Conservation (phyloP, 73 alveolate species). For the Durusdinium trenchii region DNA sequence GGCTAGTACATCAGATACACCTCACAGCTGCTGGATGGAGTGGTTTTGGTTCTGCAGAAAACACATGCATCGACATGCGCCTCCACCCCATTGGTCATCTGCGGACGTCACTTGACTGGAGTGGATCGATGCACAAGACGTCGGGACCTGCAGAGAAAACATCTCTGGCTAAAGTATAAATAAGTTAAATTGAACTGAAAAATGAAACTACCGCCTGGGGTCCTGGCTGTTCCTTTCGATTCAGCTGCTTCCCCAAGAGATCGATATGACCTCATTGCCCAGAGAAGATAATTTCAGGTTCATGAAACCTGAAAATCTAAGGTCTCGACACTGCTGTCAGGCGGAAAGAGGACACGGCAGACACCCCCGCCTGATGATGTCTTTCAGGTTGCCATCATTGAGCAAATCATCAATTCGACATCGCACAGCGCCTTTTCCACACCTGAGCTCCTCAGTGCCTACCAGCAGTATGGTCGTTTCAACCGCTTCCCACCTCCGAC, state of each 20-base stretch:
- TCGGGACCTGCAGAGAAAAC: neutral
- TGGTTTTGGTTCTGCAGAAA: neutral
- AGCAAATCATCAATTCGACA: too few species aligned
- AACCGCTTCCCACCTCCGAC: neutral
- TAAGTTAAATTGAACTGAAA: too few species aligned
- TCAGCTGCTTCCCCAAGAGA: neutral
- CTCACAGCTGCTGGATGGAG: neutral
- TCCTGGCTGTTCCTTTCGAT: constrained; percentile 12
- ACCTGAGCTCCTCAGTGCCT: too few species aligned
- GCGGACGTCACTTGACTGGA: neutral
- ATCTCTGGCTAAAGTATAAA: neutral
- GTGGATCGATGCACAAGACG: neutral
- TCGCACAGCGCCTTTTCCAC: too few species aligned
- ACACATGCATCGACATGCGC: neutral
- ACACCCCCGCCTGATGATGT: neutral
- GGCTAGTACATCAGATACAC: neutral
- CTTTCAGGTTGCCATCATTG: neutral
- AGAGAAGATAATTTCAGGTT: neutral
- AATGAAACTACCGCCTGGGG: neutral
- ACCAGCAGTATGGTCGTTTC: too few species aligned
- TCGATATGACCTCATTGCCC: neutral
- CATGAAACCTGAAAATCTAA: neutral
- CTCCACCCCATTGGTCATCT: constrained; percentile 39
- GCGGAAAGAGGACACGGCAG: neutral
- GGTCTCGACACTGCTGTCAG: neutral